A percentile compares a stretch with the other conserved stretches of the same genome.
These are phyloP conservation scores for Mucuna pruriens DNA, from an alignment of 306 rosid species.

Conservation along the genomic window DNA sequence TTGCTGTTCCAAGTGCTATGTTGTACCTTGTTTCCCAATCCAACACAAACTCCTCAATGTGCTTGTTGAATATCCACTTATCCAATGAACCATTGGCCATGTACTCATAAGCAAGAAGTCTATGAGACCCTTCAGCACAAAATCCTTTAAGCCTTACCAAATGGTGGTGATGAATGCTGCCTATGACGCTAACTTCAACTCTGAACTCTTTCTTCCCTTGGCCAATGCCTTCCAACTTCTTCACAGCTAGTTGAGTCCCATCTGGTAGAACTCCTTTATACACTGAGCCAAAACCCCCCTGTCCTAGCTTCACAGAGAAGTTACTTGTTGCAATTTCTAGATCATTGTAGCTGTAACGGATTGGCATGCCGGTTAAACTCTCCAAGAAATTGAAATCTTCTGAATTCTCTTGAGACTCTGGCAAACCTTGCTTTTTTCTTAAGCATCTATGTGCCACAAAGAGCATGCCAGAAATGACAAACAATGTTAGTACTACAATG, in stretches of 20 bases:
- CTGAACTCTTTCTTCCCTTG: constrained; percentile 47
- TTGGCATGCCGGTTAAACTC: constrained; percentile 53
- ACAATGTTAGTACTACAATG: constrained; percentile 34
- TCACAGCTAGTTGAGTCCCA: constrained; percentile 46
- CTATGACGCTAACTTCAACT: constrained; percentile 41
- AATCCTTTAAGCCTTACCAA: constrained; percentile 41
- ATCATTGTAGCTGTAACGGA: constrained; percentile 51
- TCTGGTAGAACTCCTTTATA: constrained; percentile 57
- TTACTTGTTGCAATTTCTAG: constrained; percentile 53
- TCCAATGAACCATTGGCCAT: constrained; percentile 46
- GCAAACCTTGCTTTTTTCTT: constrained; percentile 37
- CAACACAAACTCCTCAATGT: constrained; percentile 13
- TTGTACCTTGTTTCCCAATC: constrained; percentile 40
- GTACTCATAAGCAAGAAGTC: constrained; percentile 43
- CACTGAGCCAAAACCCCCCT: constrained; percentile 71
- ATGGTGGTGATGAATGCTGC: constrained; percentile 42
- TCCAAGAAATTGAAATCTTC: constrained; percentile 59
- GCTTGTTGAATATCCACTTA: constrained; percentile 38
- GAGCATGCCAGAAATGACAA: constrained; percentile 34
- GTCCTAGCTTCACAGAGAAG: constrained; percentile 60
- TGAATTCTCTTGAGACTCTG: constrained; percentile 39
- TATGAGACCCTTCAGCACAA: constrained; percentile 38
- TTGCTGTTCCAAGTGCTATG: constrained; percentile 43
- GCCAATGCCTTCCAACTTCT: constrained; percentile 40
- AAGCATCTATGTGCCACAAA: constrained; percentile 42